Evolutionary conservation across 257 asterid species (phyloP), one percentile per base, ranked within the genome.

Genomic region (Lycium barbarum): DNA sequence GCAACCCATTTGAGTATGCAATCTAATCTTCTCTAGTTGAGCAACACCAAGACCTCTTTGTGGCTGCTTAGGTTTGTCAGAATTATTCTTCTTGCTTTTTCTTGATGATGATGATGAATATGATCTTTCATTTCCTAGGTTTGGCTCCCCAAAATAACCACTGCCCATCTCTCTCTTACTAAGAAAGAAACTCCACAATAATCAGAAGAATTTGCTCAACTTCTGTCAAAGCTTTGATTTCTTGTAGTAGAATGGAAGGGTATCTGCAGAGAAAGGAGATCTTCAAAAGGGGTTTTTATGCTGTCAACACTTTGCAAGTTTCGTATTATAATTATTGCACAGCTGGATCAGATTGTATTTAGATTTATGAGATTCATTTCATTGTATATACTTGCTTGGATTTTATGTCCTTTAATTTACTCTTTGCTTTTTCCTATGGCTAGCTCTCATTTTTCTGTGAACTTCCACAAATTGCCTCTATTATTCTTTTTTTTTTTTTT

Each of bases 21-120:
- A 84, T 90, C 98, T 94, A 86, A 95, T 95, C 88, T 94, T 95
- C 89, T 95, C 99, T 82, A 95, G 91, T 88, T 95, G 98, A 3
- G 99, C 98, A 88, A 94, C 98, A 36, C 99, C 98, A 57, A 95
- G 95, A 3, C 98, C 99, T 87, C 98, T 90, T 70, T 94, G 99
- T 3, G 99, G 99, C 81, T 93, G 98, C 36, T 95, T 95, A 0
- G 97, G 95, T 92, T 94, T 95, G 58, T 93, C 97, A 0, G 94
- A 89, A 74, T 84, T 70, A 68, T 45, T 86, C 88, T 93, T 95
- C 79, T 93, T 95, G 85, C 95, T 88, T 79, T 92, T 93, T 53
- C 95, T 90, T 54, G 93, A 88, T 4, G 96, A 73, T 18, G 65
- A 58, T 18, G 65, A 58, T 17, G 93, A 88, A 87, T 1, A 83